Evolutionary conservation across 179 eudicot species (phyloP).

Genomic region (Beta lomatogona): DNA sequence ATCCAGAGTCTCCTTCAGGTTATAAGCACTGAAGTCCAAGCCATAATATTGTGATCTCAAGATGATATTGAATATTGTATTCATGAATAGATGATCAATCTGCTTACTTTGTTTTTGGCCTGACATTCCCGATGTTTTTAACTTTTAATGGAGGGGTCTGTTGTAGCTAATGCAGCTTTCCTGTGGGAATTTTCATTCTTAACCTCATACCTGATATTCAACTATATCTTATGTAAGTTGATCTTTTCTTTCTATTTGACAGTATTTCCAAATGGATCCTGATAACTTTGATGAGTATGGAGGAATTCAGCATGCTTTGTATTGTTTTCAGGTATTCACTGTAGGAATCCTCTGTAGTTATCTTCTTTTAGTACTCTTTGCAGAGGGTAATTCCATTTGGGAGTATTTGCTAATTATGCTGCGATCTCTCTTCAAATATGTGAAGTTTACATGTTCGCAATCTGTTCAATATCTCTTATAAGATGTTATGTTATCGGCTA

Average conservation of each 20-base stretch:
- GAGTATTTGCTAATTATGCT: neutral
- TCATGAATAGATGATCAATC: neutral
- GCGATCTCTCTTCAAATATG: neutral
- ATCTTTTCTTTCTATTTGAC: conserved; percentile 27
- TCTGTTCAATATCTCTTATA: neutral
- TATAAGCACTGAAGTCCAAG: conserved; percentile 2
- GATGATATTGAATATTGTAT: neutral
- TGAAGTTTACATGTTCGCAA: neutral
- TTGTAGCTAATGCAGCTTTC: conserved; percentile 4
- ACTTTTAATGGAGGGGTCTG: neutral
- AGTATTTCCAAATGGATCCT: conserved; percentile 97
- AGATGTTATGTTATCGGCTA: neutral
- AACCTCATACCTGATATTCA: neutral
- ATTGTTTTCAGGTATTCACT: conserved; percentile 81
- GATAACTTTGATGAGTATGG: conserved; percentile 74
- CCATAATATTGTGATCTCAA: neutral
- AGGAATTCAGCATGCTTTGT: conserved; percentile 82
- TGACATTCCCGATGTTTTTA: neutral
- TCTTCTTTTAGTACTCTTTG: neutral
- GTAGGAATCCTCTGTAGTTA: neutral
- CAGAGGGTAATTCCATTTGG: neutral
- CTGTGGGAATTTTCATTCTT: neutral
- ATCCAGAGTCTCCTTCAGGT: conserved; percentile 98
- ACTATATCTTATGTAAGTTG: neutral
- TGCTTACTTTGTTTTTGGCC: neutral